phyloP scores from a whole-genome alignment of 2,329 filamentous ascomycete genomes.

The Colletotrichum tropicicola region DNA sequence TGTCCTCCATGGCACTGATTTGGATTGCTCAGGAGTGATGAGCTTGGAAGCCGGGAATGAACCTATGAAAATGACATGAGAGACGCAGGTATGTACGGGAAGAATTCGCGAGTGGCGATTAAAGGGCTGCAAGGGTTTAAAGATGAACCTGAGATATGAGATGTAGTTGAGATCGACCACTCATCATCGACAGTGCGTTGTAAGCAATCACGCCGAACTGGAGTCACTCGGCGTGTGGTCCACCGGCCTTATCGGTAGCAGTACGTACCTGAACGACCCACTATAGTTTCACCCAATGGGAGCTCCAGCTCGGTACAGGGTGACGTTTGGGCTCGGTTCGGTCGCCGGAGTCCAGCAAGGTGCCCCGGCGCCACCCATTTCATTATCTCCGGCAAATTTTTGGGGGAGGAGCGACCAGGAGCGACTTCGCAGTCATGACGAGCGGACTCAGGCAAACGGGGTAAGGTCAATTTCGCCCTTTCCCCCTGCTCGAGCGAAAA shows the following conservation, averaged over 20 bases:
- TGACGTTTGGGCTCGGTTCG: slow-evolving; percentile 1
- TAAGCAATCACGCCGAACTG: slow-evolving; percentile 27
- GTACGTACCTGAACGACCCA: not conserved
- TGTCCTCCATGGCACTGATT: slow-evolving; percentile 5
- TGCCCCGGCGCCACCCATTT: slow-evolving; percentile 27
- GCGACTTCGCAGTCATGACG: slow-evolving; percentile 30
- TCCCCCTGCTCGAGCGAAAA: slow-evolving; percentile 10
- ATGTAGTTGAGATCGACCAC: slow-evolving; percentile 25
- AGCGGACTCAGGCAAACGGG: slow-evolving; percentile 21
- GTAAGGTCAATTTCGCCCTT: slow-evolving; percentile 18
- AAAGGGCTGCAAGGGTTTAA: not conserved
- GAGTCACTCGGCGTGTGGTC: slow-evolving; percentile 25
- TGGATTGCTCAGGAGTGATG: not conserved
- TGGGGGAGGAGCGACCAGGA: slow-evolving; percentile 11
- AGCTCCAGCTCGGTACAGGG: not conserved
- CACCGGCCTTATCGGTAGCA: slow-evolving; percentile 26
- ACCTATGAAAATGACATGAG: slow-evolving; percentile 5
- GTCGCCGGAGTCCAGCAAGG: slow-evolving; percentile 10
- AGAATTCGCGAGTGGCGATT: not conserved
- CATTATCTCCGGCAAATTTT: slow-evolving; percentile 32
- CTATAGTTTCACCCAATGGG: slow-evolving; percentile 9
- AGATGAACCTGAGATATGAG: not conserved
- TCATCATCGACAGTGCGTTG: slow-evolving; percentile 25
- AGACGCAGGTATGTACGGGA: too few relatives aligned
- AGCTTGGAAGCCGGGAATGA: not conserved